phyloP scores from a whole-genome alignment of 1,139 yeast genomes.

The Pichia sp. region DNA sequence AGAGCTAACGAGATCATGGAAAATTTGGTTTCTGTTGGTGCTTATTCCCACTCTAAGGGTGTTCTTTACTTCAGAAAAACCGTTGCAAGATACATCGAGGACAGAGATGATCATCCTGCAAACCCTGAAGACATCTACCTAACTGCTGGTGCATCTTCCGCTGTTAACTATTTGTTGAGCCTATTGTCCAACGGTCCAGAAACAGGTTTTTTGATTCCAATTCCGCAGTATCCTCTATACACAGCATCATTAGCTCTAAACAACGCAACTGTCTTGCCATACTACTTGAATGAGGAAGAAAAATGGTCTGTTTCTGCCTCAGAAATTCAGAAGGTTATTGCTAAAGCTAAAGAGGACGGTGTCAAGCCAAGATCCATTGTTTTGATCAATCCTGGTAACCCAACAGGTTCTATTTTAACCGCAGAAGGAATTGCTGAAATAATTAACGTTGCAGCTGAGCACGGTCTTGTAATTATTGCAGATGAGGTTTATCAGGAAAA shows the following conservation, averaged over 20 bases:
- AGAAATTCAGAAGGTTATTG: constrained; percentile 56
- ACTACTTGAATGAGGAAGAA: constrained; percentile 71
- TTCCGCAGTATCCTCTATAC: constrained; percentile 95
- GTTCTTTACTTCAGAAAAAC: constrained; percentile 63
- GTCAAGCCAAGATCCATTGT: constrained; percentile 75
- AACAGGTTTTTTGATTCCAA: constrained; percentile 88
- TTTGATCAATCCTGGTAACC: constrained; percentile 96
- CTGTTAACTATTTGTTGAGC: constrained; percentile 72
- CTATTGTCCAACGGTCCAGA: constrained; percentile 61
- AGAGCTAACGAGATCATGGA: constrained; percentile 62
- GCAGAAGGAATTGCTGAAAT: constrained; percentile 65
- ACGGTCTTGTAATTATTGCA: constrained; percentile 86
- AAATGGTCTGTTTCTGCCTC: constrained; percentile 80
- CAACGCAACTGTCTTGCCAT: constrained; percentile 81
- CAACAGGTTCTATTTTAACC: constrained; percentile 82
- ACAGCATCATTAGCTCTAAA: constrained; percentile 86
- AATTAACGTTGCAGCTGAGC: constrained; percentile 72
- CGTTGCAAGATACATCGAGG: constrained; percentile 72
- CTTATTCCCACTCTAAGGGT: constrained; percentile 93
- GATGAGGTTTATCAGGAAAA: constrained; percentile 98
- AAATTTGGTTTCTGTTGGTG: constrained; percentile 81
- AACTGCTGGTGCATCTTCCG: constrained; percentile 92
- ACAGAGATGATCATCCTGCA: constrained; percentile 66
- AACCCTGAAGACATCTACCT: constrained; percentile 70
- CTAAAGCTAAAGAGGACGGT: constrained; percentile 49